These are phyloP conservation scores for Elsinoe perseae DNA, from an alignment of 2,329 filamentous ascomycete species.

Conservation along the genomic window DNA sequence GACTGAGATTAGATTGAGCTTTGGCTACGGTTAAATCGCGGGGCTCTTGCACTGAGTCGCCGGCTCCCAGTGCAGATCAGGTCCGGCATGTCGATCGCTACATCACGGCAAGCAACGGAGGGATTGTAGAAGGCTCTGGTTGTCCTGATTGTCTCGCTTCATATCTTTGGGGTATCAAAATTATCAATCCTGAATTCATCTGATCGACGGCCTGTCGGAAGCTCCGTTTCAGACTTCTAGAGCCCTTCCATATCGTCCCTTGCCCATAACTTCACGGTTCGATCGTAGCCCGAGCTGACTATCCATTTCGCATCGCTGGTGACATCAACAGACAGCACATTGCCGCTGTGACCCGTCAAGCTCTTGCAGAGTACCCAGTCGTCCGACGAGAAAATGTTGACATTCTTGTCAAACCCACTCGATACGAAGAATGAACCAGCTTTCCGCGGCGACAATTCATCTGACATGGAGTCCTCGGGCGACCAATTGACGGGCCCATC, in stretches of 20 bases:
- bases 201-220: too few species aligned
- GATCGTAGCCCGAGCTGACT: slow-evolving; percentile 85
- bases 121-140: not conserved
- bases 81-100: slow-evolving; percentile 4
- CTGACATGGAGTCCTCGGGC: not conserved
- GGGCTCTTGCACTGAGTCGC: not conserved
- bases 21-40: not conserved
- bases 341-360: slow-evolving; percentile 81
- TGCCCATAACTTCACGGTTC: slow-evolving; percentile 94
- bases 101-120: not conserved
- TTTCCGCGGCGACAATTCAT: slow-evolving; percentile 61
- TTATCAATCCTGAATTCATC: too few species aligned
- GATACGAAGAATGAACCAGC: slow-evolving; percentile 87
- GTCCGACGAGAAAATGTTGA: slow-evolving; percentile 93
- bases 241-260: slow-evolving; percentile 61
- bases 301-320: slow-evolving; percentile 85
- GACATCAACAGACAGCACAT: slow-evolving; percentile 84
- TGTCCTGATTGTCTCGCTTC: too few species aligned
- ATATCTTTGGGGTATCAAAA: not conserved
- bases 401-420: slow-evolving; percentile 85
- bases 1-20: not conserved
- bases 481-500: slow-evolving; percentile 54
- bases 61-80: not conserved
- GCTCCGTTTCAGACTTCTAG: too few species aligned
- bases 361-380: slow-evolving; percentile 89